phyloP scores from a whole-genome alignment of 2,329 filamentous ascomycete genomes.

The Metarhizium sp. region DNA sequence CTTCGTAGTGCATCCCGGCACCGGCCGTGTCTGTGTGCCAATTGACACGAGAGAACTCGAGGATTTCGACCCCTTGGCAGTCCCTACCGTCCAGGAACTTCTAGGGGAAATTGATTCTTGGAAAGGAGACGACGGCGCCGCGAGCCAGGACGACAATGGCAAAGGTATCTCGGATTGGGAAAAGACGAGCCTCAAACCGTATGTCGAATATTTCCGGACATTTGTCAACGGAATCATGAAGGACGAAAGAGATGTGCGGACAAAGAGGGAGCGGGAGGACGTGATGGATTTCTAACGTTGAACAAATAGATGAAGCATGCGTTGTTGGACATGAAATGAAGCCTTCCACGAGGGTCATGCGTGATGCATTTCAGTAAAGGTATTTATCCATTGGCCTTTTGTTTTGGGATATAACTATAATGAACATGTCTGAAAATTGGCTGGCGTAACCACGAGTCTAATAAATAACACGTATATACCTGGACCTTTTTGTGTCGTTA shows the following conservation, averaged over 20 bases:
- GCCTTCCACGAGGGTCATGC: neutral
- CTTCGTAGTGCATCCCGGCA: conserved; percentile 93
- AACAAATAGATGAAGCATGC: neutral
- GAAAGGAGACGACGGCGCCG: conserved; percentile 36
- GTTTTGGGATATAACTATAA: neutral
- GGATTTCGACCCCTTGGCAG: conserved; percentile 74
- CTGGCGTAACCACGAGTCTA: neutral
- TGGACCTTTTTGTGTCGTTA: too few species aligned
- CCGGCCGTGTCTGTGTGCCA: conserved; percentile 88
- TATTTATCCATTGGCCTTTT: neutral
- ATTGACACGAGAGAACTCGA: conserved; percentile 70
- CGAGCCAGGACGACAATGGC: conserved; percentile 18
- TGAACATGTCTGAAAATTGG: too few species aligned
- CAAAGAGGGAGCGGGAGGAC: conserved; percentile 46
- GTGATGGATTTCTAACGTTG: conserved; percentile 40
- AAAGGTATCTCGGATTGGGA: conserved; percentile 71
- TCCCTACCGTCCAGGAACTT: conserved; percentile 82
- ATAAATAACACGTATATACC: too few species aligned
- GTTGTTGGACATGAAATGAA: neutral
- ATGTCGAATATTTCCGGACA: conserved; percentile 77
- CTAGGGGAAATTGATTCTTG: conserved; percentile 81
- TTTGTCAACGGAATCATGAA: conserved; percentile 74
- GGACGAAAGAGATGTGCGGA: conserved; percentile 52
- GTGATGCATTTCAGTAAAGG: neutral
- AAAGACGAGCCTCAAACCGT: conserved; percentile 90